phyloP scores from a whole-genome alignment of 371 early-diverging fungal genomes.

The Mortierella sp. region DNA sequence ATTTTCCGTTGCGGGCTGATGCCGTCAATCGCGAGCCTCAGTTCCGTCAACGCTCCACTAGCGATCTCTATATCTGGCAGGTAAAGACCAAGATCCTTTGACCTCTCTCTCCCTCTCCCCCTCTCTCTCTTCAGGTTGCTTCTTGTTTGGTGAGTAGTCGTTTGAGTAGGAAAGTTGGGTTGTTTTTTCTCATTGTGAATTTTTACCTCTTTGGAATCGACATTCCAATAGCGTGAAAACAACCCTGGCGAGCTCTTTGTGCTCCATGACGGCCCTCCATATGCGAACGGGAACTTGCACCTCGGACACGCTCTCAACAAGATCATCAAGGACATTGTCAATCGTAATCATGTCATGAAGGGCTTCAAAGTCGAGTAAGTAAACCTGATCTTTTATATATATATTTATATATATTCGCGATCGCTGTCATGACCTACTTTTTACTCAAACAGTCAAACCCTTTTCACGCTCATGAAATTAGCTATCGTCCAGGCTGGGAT shows the following conservation, averaged over 20 bases:
- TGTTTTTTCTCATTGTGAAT: not conserved
- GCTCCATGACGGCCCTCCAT: constrained; percentile 96
- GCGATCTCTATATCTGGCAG: constrained; percentile 78
- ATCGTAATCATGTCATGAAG: constrained; percentile 83
- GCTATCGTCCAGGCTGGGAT: constrained; percentile 94
- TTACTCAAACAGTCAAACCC: not conserved
- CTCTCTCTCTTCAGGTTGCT: not conserved
- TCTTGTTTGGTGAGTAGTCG: not conserved
- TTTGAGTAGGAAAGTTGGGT: not conserved
- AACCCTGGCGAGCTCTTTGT: constrained; percentile 73
- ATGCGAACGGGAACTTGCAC: constrained; percentile 95
- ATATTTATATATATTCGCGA: not conserved
- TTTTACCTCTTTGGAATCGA: not conserved
- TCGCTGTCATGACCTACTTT: not conserved
- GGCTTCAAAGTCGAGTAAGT: constrained; percentile 81
- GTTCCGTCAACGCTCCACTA: constrained; percentile 72
- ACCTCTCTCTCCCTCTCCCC: too few species aligned
- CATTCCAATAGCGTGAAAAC: constrained; percentile 54
- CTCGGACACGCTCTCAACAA: constrained; percentile 93
- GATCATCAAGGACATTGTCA: constrained; percentile 92
- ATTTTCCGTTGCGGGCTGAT: constrained; percentile 76
- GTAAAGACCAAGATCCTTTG: constrained; percentile 30
- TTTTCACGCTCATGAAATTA: constrained; percentile 21
- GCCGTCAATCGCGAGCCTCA: constrained; percentile 69
- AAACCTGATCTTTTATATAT: not conserved